Conservation (phyloP, 805 yeast species). For the Phaffomyces antillensis region DNA sequence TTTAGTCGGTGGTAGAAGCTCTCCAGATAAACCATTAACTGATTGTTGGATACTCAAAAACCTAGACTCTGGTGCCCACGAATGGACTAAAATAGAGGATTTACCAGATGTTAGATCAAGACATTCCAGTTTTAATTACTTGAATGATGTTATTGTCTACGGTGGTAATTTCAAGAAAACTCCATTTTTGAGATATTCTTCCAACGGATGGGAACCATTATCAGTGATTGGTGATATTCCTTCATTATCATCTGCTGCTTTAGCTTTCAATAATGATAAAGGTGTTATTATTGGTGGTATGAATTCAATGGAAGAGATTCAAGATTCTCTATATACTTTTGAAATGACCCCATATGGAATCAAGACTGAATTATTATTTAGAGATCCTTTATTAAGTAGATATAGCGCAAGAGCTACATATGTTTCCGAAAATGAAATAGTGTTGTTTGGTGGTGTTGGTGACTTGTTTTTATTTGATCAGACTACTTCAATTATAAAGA, state of each 20-base stretch:
- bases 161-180: slow-evolving; percentile 38
- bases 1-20: slow-evolving; percentile 60
- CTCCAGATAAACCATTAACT: slow-evolving; percentile 42
- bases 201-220: slow-evolving; percentile 4
- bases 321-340: slow-evolving; percentile 30
- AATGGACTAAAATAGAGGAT: slow-evolving; percentile 35
- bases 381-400: slow-evolving; percentile 32
- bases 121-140: slow-evolving; percentile 36
- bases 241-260: slow-evolving; percentile 29
- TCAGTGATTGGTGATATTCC: slow-evolving; percentile 6
- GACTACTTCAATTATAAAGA: slow-evolving; percentile 30
- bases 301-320: slow-evolving; percentile 20
- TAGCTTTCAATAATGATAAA: slow-evolving; percentile 24
- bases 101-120: slow-evolving; percentile 44
- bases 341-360: slow-evolving; percentile 17
- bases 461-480: slow-evolving; percentile 28
- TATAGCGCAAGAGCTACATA: slow-evolving; percentile 40
- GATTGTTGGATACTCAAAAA: slow-evolving; percentile 36
- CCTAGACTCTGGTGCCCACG: slow-evolving; percentile 6
- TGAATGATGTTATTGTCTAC: slow-evolving; percentile 33
- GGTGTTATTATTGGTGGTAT: slow-evolving; percentile 48
- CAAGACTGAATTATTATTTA: slow-evolving; percentile 11
- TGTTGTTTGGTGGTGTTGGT: slow-evolving; percentile 55
- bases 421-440: slow-evolving; percentile 26
- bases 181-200: slow-evolving; percentile 18